Percentiles rank a stretch among this genome's conserved stretches.
phyloP scores from a whole-genome alignment of 2,329 filamentous ascomycete species.

The Acephala macrosclerotiorum region DNA sequence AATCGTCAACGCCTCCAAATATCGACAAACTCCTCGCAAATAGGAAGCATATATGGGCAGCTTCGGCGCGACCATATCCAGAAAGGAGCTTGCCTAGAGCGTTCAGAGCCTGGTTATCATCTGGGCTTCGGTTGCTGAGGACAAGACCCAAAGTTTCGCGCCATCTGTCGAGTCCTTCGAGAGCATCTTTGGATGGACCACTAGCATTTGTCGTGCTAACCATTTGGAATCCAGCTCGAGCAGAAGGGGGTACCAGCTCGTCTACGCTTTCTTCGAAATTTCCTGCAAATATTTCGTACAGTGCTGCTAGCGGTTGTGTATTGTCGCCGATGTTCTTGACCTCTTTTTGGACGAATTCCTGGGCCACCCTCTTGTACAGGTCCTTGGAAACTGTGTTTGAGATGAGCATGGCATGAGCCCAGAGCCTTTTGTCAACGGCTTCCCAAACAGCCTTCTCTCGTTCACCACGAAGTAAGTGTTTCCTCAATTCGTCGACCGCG shows the following conservation, averaged over 20 bases:
- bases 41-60: conserved; percentile 92
- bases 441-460: conserved; percentile 92
- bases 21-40: conserved; percentile 77
- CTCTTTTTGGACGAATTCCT: conserved; percentile 95
- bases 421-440: conserved; percentile 90
- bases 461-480: conserved; percentile 78
- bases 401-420: conserved; percentile 95
- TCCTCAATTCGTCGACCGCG: conserved; percentile 75
- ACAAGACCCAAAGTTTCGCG: conserved; percentile 87
- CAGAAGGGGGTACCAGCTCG: conserved; percentile 91
- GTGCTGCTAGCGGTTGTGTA: conserved; percentile 85
- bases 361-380: conserved; percentile 90
- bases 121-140: conserved; percentile 83
- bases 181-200: conserved; percentile 71
- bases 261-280: conserved; percentile 96
- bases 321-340: conserved; percentile 82
- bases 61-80: conserved; percentile 87
- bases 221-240: conserved; percentile 90
- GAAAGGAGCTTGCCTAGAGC: conserved; percentile 83
- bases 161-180: conserved; percentile 93
- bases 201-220: conserved; percentile 75
- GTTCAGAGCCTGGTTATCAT: conserved; percentile 79
- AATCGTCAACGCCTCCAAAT: conserved; percentile 85
- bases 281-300: conserved; percentile 94
- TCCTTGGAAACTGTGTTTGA: conserved; percentile 79